A percentile compares a stretch with the other conserved stretches of the same genome.
These are phyloP conservation scores for Boeremia lycopersici DNA, from an alignment of 2,329 filamentous ascomycete species.

Conservation along the genomic window DNA sequence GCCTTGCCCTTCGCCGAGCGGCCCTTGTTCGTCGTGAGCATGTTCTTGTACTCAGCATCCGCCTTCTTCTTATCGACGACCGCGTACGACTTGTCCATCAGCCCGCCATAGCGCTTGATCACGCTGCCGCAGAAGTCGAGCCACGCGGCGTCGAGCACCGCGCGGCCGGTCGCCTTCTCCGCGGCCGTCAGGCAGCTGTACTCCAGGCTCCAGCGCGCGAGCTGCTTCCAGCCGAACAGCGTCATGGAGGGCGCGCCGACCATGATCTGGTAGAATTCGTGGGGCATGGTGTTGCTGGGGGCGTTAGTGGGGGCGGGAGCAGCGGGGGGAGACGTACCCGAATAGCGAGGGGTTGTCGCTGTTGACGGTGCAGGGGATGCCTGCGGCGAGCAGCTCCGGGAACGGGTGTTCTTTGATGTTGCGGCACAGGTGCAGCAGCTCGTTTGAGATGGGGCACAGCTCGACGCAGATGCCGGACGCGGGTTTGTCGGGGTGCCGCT, in stretches of 20 bases:
- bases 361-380: conserved; percentile 74
- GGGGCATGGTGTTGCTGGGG: conserved; percentile 69
- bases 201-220: conserved; percentile 54
- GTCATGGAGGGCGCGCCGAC: conserved; percentile 70
- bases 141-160: conserved; percentile 64
- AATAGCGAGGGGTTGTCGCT: conserved; percentile 79
- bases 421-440: conserved; percentile 72
- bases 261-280: conserved; percentile 80
- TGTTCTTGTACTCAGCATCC: not conserved
- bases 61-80: not conserved
- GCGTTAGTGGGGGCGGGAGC: not conserved
- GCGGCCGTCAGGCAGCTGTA: conserved; percentile 49
- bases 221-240: conserved; percentile 73
- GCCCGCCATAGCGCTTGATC: not conserved
- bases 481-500: conserved; percentile 22
- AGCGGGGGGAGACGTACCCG: conserved; percentile 51
- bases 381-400: conserved; percentile 72
- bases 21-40: not conserved
- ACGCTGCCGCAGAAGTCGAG: conserved; percentile 62
- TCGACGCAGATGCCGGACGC: conserved; percentile 68
- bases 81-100: not conserved
- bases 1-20: not conserved
- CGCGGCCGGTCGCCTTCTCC: conserved; percentile 49
- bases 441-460: conserved; percentile 78
- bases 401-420: conserved; percentile 69